Conservation (phyloP, 371 early-diverging fungal species). For the Vavraia culicis region DNA sequence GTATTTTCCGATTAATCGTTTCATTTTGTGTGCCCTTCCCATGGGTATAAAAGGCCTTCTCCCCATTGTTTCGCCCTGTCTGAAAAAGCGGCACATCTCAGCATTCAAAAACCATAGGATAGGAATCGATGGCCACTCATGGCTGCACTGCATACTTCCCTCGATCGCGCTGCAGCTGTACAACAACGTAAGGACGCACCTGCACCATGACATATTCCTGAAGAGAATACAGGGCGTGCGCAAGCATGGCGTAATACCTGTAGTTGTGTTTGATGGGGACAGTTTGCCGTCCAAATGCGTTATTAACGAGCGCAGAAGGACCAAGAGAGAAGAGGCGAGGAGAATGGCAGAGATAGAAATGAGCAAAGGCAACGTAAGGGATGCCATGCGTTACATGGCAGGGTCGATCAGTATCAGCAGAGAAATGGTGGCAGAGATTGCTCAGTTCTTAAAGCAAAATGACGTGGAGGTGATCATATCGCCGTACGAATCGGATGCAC, state of each 20-base stretch:
- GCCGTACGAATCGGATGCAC: conserved; percentile 94
- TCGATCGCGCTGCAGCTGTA: conserved; percentile 34
- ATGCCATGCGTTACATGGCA: conserved; percentile 33
- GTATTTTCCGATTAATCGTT: too few species aligned
- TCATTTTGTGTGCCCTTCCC: too few species aligned
- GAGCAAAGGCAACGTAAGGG: conserved; percentile 9
- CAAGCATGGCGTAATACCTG: conserved; percentile 47
- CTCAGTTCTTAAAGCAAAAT: conserved; percentile 47
- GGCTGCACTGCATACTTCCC: conserved; percentile 38
- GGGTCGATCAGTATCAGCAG: conserved; percentile 24
- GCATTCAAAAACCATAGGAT: conserved; percentile 24
- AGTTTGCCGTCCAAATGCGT: conserved; percentile 55
- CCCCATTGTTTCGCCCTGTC: conserved; percentile 36
- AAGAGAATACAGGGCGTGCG: conserved; percentile 27
- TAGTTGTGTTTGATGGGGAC: conserved; percentile 83
- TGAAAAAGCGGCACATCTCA: conserved; percentile 21
- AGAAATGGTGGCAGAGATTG: conserved; percentile 47
- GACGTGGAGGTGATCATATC: conserved; percentile 62
- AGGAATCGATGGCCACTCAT: conserved; percentile 43
- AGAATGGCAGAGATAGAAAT: conserved; percentile 21
- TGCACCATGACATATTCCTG: conserved; percentile 25
- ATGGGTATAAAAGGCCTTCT: conserved; percentile 45
- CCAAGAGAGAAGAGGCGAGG: conserved; percentile 17
- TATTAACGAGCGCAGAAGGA: conserved; percentile 53
- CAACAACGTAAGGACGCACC: conserved; percentile 10